Percentiles rank a stretch among this genome's conserved stretches.
Evolutionary conservation across 208 protist species (phyloP).

Genomic region (Zelonia costaricensis): DNA sequence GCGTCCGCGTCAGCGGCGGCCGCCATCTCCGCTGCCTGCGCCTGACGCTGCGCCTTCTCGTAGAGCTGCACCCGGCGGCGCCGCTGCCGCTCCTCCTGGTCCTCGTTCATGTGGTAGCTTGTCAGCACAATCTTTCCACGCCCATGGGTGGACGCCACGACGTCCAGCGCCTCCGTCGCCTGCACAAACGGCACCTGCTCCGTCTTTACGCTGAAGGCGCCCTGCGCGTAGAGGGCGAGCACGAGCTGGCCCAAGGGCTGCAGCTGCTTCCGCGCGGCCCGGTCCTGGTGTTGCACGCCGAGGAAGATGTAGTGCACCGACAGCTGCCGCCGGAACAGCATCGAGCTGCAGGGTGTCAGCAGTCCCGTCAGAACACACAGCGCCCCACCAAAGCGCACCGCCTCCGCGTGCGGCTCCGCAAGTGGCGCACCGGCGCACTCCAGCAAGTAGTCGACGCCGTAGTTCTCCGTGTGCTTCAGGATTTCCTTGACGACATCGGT

Average conservation of each 20-base stretch:
- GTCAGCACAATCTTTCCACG: conserved; percentile 72
- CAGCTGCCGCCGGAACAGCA: conserved; percentile 61
- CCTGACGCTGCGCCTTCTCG: conserved; percentile 24
- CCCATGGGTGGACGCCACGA: conserved; percentile 45
- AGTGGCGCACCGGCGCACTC: conserved; percentile 47
- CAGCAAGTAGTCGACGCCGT: conserved; percentile 86
- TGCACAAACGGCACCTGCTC: conserved; percentile 58
- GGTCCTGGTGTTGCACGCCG: conserved; percentile 36
- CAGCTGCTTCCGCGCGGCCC: conserved; percentile 40
- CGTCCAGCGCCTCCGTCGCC: conserved; percentile 43
- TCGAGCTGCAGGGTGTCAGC: conserved; percentile 24
- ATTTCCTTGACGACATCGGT: conserved; percentile 53
- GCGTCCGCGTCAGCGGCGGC: neutral
- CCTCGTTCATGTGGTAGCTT: conserved; percentile 49
- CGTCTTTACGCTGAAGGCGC: conserved; percentile 46
- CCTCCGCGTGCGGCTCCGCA: conserved; percentile 42
- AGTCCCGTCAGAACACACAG: conserved; percentile 60
- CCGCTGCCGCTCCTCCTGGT: conserved; percentile 25
- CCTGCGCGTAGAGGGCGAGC: conserved; percentile 48
- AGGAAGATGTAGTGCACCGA: conserved; percentile 69
- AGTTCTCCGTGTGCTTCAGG: conserved; percentile 44
- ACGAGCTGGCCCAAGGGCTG: conserved; percentile 36
- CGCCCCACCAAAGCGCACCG: conserved; percentile 65
- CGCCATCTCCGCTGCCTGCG: conserved; percentile 9
- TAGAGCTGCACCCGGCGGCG: conserved; percentile 19